phyloP scores from a whole-genome alignment of 495 filamentous ascomycete species.

The Tuber magnatum region DNA sequence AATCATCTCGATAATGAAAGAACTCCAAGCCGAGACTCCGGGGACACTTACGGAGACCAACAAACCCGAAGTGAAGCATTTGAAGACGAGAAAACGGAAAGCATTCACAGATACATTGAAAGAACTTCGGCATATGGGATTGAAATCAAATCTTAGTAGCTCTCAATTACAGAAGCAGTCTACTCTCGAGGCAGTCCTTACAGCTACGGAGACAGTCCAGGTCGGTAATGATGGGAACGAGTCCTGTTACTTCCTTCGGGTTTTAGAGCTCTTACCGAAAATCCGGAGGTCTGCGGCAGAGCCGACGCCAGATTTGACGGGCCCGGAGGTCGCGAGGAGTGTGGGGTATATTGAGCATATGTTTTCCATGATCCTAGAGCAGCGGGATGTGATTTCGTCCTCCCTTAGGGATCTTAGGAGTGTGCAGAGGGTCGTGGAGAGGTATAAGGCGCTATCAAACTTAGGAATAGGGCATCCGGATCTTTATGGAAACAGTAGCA shows the following conservation, averaged over 20 bases:
- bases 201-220: conserved; percentile 35
- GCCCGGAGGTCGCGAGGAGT: conserved; percentile 67
- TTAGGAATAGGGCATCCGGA: conserved; percentile 7
- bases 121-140: conserved; percentile 75
- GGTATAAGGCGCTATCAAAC: conserved; percentile 24
- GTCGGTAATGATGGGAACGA: conserved; percentile 11
- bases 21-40: conserved; percentile 75
- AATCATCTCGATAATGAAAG: conserved; percentile 59
- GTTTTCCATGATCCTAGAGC: conserved; percentile 58
- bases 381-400: conserved; percentile 53
- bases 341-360: conserved; percentile 77
- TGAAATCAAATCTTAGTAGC: conserved; percentile 67
- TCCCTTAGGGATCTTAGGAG: conserved; percentile 41
- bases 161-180: conserved; percentile 64
- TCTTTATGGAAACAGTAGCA: conserved; percentile 14
- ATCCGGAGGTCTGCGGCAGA: conserved; percentile 58
- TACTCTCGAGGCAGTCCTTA: conserved; percentile 60
- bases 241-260: conserved; percentile 68
- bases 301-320: conserved; percentile 76
- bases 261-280: conserved; percentile 61
- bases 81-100: conserved; percentile 84
- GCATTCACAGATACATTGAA: conserved; percentile 82
- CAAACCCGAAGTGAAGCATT: conserved; percentile 68
- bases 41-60: conserved; percentile 70
- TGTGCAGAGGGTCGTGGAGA: conserved; percentile 18